These are phyloP conservation scores for Biscogniauxia marginata DNA, from an alignment of 2,329 filamentous ascomycete species.

Conservation along the genomic window DNA sequence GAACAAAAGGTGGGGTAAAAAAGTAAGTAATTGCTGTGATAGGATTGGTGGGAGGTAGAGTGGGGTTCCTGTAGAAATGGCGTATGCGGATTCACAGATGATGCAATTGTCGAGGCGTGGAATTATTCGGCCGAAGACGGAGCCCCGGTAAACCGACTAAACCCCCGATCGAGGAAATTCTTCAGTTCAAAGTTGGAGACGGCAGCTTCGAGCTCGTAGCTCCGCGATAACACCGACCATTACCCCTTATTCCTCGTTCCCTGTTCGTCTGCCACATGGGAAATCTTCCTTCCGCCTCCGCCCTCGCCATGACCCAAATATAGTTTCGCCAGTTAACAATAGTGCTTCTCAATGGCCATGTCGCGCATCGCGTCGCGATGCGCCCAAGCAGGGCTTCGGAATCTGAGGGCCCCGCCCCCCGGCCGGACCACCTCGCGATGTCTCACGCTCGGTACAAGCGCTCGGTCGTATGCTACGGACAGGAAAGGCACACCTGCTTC, in stretches of 20 bases:
- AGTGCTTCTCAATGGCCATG: slow-evolving; percentile 13
- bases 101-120: background rate
- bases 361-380: slow-evolving; percentile 24
- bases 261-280: too few relatives aligned
- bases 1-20: too few relatives aligned
- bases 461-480: slow-evolving; percentile 29
- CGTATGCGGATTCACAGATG: background rate
- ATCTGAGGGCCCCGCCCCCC: slow-evolving; percentile 11
- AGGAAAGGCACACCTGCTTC: slow-evolving; percentile 35
- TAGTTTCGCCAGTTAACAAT: background rate
- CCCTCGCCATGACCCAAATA: background rate
- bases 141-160: background rate
- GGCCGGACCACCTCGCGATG: slow-evolving; percentile 13
- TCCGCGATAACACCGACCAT: too few relatives aligned
- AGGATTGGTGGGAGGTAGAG: background rate
- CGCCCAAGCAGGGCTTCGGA: slow-evolving; percentile 21
- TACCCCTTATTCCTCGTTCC: background rate
- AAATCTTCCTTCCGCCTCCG: background rate
- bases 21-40: background rate
- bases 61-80: background rate
- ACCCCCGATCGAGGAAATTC: background rate
- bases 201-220: background rate
- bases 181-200: background rate
- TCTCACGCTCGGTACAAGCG: slow-evolving; percentile 10
- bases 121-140: background rate